Percentiles rank a stretch among this genome's conserved stretches.
Evolutionary conservation across 805 yeast genomes (phyloP).

Genomic region (Trichomonascus vanleenenianus): DNA sequence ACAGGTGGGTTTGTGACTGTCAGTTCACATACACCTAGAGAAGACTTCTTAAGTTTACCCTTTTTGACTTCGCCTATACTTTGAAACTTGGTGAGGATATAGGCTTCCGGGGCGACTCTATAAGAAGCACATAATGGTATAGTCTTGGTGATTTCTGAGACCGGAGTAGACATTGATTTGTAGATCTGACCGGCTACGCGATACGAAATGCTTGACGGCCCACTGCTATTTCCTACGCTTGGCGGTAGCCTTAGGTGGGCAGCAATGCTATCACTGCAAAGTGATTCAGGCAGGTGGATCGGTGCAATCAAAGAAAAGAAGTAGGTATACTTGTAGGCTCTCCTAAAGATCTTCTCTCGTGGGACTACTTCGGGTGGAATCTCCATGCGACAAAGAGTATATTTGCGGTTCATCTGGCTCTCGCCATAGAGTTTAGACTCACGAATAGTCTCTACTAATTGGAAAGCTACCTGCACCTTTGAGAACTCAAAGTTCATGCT

Average conservation of each 20-base stretch:
- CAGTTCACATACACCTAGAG: no score
- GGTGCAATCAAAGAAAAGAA: neutral
- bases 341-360: neutral
- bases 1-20: no score
- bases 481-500: neutral
- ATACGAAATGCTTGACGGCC: no score
- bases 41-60: no score
- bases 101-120: no score
- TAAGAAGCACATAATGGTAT: no score
- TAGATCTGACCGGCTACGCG: no score
- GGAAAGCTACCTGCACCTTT: neutral
- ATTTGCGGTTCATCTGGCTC: neutral
- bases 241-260: neutral
- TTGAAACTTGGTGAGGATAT: no score
- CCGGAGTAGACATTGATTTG: no score
- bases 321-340: neutral
- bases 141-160: no score
- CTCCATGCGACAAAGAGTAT: neutral
- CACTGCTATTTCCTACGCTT: no score
- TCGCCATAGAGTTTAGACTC: neutral
- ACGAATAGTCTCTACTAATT: neutral
- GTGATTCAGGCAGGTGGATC: neutral
- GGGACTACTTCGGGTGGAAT: neutral
- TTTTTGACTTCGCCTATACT: no score
- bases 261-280: neutral